Evolutionary conservation across 2,329 filamentous ascomycete species (phyloP), one percentile per base, ranked within the genome.

Genomic region (Colletotrichum salicis): DNA sequence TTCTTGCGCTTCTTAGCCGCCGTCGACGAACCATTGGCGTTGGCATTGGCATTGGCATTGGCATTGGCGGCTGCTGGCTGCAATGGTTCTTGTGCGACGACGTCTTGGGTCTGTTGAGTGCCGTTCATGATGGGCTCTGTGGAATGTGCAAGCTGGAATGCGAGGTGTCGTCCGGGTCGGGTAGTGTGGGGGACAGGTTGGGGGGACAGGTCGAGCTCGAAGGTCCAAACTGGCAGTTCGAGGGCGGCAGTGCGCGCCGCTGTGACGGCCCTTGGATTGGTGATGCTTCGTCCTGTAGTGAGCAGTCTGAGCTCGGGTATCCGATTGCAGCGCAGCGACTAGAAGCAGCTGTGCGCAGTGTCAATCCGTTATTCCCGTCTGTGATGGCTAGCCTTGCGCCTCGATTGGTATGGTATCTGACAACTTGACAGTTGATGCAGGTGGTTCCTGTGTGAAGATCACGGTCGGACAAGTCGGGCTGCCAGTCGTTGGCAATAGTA

Each of bases 1-100:
- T 94, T 94, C 85, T 92, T 91, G 79, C 91, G 88, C 87, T 94
- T 94, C 87, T 93, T 94, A 74, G 76, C 63, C 22, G 71, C 73
- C 11, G 72, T 66, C 4, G 76, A 29, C 73, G 67, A 64, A 74
- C 74, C 67, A 58, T 66, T 67, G 29, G 64, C 70, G 45, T 27
- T 45, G 29, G 58, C 56, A 22, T 22, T 24, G 56, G 58, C 58
- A 31, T n/a, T n/a, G n/a, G 37, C 57, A 8, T 58, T 63, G 29
- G 58, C 58, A 31, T 65, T 59, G 24, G 60, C 67, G n/a, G 67
- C 51, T 41, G 64, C 45, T 51, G 64, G 71, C 55, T 73, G 71
- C 24, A 59, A 41, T 57, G 72, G 64, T 51, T 73, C 56, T 59
- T 73, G 72, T 41, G 65, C 65, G 35, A 51, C 52, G 13, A 58